These are phyloP conservation scores for Leccinum fallax DNA, from an alignment of 1,284 basidiomycete species.

Conservation along the genomic window DNA sequence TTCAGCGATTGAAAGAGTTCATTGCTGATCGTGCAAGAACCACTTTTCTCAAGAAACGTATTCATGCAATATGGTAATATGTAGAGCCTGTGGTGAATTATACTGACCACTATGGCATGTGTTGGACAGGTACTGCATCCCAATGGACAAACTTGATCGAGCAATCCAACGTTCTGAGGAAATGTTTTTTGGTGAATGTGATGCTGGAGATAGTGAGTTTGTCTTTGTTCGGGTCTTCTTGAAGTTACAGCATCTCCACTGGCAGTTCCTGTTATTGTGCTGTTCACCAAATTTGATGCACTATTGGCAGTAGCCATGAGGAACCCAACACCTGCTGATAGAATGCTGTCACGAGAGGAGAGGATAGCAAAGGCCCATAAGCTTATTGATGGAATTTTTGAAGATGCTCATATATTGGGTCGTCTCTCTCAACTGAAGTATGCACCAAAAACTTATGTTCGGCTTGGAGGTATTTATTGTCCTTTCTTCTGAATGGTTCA, in stretches of 20 bases:
- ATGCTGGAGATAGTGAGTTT: not conserved
- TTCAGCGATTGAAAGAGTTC: not conserved
- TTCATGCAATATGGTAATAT: not conserved
- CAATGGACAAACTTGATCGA: not conserved
- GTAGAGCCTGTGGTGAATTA: not conserved
- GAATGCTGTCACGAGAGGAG: not conserved
- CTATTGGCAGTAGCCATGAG: not conserved
- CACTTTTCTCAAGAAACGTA: not conserved
- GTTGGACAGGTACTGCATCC: not conserved
- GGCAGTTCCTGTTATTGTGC: not conserved
- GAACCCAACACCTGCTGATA: not conserved
- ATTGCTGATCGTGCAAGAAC: not conserved
- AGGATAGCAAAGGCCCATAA: not conserved
- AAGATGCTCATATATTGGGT: not conserved
- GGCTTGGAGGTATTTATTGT: not conserved
- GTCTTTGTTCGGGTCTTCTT: not conserved
- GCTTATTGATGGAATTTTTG: not conserved
- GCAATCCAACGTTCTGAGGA: not conserved
- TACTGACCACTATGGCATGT: not conserved
- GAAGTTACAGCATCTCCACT: not conserved
- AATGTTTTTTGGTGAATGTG: not conserved
- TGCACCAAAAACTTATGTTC: not conserved
- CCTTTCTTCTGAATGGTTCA: fast-evolving
- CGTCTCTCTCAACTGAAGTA: not conserved
- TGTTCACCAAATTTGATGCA: not conserved